A percentile compares a stretch with the other conserved stretches of the same genome.
These are phyloP conservation scores for Rhizophlyctis rosea DNA, from an alignment of 192 early-diverging fungal species.

Conservation along the genomic window DNA sequence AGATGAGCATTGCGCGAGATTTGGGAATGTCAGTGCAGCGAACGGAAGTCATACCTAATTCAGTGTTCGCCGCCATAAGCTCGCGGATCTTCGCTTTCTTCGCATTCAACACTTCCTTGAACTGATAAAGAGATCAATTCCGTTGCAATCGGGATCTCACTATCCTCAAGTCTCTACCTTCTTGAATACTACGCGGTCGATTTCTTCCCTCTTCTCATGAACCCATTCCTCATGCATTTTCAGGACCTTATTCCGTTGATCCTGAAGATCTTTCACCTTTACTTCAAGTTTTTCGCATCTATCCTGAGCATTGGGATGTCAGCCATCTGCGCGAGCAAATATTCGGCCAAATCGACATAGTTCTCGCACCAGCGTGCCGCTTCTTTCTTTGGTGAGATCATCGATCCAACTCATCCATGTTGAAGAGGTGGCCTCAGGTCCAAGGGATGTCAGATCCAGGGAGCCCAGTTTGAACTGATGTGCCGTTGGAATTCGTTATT, in stretches of 20 bases:
- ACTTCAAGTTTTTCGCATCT: slow-evolving; percentile 9
- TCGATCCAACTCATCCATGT: slow-evolving; percentile 23
- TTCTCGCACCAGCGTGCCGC: not conserved
- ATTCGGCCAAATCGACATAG: not conserved
- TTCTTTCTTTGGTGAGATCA: slow-evolving; percentile 7
- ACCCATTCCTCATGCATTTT: slow-evolving; percentile 23
- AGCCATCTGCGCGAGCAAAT: not conserved
- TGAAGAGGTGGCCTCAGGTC: not conserved
- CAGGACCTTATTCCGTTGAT: slow-evolving; percentile 11
- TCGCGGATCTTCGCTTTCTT: slow-evolving; percentile 25
- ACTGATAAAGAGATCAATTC: slow-evolving; percentile 6
- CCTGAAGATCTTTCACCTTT: slow-evolving; percentile 14
- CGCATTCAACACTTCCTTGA: slow-evolving; percentile 29
- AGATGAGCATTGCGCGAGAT: too few relatives aligned
- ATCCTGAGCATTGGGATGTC: not conserved
- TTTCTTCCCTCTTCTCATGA: slow-evolving; percentile 7
- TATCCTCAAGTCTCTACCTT: slow-evolving; percentile 2
- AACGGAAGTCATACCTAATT: slow-evolving; percentile 14
- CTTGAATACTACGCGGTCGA: slow-evolving; percentile 20
- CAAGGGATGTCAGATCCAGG: slow-evolving; percentile 4
- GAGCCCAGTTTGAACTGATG: slow-evolving; percentile 13
- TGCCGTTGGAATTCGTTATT: not conserved
- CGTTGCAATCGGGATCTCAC: not conserved
- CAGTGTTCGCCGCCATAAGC: slow-evolving; percentile 18
- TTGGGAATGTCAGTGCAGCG: too few relatives aligned